Conservation (phyloP, 306 rosid species). For the Luffa aegyptiaca region DNA sequence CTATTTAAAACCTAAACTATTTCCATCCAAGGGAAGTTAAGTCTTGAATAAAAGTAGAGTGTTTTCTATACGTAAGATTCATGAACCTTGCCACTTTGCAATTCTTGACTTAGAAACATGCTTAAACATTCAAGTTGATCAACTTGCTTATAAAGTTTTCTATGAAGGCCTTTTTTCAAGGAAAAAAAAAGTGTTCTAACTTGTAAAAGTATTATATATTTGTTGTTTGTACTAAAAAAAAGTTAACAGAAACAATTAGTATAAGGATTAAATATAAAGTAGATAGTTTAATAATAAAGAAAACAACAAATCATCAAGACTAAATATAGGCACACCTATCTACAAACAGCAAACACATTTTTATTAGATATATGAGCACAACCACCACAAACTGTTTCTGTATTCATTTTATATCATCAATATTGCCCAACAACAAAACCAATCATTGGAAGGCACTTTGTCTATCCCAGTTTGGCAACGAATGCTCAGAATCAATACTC, state of each 20-base stretch:
- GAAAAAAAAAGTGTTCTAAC: not conserved
- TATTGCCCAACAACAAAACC: not conserved
- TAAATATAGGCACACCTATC: not conserved
- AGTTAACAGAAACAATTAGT: not conserved
- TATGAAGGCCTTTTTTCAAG: too few relatives aligned
- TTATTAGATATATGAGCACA: constrained; percentile 6
- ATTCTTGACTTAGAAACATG: too few relatives aligned
- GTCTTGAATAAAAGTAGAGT: too few relatives aligned
- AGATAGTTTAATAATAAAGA: not conserved
- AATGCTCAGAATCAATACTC: constrained; percentile 57
- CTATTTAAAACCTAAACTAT: too few relatives aligned
- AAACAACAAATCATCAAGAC: not conserved
- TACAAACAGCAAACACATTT: not conserved
- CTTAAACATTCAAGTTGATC: too few relatives aligned
- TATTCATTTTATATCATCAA: not conserved
- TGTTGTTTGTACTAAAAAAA: not conserved
- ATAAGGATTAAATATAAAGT: not conserved
- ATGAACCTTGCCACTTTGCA: too few relatives aligned
- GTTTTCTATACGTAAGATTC: too few relatives aligned
- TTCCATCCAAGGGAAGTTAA: too few relatives aligned
- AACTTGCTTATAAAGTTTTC: too few relatives aligned
- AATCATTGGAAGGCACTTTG: constrained; percentile 35
- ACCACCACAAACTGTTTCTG: not conserved
- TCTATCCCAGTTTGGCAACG: constrained; percentile 51
- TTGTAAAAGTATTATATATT: not conserved